phyloP scores from a whole-genome alignment of 2,329 filamentous ascomycete species.

The Coniosporium tulheliwenetii region DNA sequence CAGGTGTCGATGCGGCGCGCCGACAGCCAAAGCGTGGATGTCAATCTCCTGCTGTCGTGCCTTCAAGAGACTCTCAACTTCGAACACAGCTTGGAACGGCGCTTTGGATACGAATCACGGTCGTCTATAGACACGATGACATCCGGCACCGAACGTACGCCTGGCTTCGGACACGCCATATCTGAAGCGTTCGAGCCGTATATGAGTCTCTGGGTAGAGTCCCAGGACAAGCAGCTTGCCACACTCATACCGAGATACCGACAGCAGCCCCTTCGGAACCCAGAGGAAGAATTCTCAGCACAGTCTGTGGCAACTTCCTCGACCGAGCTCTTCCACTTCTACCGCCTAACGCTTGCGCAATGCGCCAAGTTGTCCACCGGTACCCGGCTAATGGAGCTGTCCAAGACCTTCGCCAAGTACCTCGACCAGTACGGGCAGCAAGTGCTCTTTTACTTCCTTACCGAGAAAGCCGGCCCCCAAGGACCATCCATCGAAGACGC shows the following conservation, averaged over 20 bases:
- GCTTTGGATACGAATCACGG: conserved; percentile 59
- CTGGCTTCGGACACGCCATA: conserved; percentile 76
- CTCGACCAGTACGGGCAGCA: conserved; percentile 92
- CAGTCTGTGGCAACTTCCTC: conserved; percentile 86
- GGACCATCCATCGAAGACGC: conserved; percentile 57
- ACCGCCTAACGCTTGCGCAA: conserved; percentile 81
- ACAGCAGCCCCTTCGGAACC: conserved; percentile 59
- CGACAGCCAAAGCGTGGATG: conserved; percentile 69
- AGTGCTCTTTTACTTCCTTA: conserved; percentile 61
- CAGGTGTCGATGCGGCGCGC: conserved; percentile 69
- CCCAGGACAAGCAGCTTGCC: conserved; percentile 70
- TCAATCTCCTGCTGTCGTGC: conserved; percentile 76
- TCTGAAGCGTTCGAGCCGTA: conserved; percentile 97
- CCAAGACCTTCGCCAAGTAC: conserved; percentile 77
- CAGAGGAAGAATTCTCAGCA: conserved; percentile 82
- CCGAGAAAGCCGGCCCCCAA: conserved; percentile 39
- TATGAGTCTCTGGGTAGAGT: conserved; percentile 91
- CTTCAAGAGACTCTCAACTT: conserved; percentile 94
- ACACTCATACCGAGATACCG: conserved; percentile 78
- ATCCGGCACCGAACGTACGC: conserved; percentile 58
- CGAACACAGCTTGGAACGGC: conserved; percentile 76
- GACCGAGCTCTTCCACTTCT: conserved; percentile 94
- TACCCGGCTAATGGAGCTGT: conserved; percentile 70
- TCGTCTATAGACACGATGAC: conserved; percentile 79
- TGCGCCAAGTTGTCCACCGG: conserved; percentile 92